These are phyloP conservation scores for Zygosaccharomyces bisporus DNA, from an alignment of 805 yeast species.

Conservation along the genomic window DNA sequence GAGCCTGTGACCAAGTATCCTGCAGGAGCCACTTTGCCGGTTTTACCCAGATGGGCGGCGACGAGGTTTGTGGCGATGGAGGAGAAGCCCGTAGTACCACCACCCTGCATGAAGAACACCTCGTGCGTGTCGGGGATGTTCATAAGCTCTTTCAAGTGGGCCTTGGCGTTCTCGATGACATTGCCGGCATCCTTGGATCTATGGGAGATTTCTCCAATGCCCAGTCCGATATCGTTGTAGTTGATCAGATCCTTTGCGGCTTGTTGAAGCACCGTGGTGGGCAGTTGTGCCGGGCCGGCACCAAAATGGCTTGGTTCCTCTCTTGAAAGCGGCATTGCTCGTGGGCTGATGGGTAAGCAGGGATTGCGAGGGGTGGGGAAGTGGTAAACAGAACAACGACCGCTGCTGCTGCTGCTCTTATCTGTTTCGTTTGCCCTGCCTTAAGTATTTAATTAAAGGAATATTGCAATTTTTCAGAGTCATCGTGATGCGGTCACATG, in stretches of 20 bases:
- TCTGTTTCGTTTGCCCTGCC: background rate
- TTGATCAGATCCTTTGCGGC: slow-evolving; percentile 81
- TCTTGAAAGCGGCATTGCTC: slow-evolving; percentile 48
- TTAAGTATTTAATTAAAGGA: background rate
- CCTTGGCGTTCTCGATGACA: slow-evolving; percentile 74
- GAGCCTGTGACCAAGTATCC: slow-evolving; percentile 89
- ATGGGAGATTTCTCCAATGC: slow-evolving; percentile 95
- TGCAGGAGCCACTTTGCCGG: slow-evolving; percentile 72
- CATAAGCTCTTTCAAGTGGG: slow-evolving; percentile 58
- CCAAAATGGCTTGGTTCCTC: slow-evolving; percentile 83
- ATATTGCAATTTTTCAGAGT: slow-evolving; percentile 1
- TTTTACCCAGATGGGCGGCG: slow-evolving; percentile 67
- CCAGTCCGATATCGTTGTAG: slow-evolving; percentile 68
- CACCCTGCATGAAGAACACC: slow-evolving; percentile 94
- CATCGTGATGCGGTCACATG: slow-evolving; percentile 4
- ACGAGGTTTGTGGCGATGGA: slow-evolving; percentile 77
- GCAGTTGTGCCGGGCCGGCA: slow-evolving; percentile 97
- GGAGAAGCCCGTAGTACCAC: slow-evolving; percentile 95
- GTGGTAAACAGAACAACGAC: background rate
- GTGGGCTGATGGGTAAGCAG: no score
- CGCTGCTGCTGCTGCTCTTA: background rate
- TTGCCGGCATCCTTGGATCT: slow-evolving; percentile 79
- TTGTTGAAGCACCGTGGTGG: slow-evolving; percentile 76
- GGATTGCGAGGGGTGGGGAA: background rate
- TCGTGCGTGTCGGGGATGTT: slow-evolving; percentile 88